Percentiles rank a stretch among this genome's conserved stretches.
Conservation (phyloP, 176 grass and related monocot genomes). For the Puccinellia tenuiflora region DNA sequence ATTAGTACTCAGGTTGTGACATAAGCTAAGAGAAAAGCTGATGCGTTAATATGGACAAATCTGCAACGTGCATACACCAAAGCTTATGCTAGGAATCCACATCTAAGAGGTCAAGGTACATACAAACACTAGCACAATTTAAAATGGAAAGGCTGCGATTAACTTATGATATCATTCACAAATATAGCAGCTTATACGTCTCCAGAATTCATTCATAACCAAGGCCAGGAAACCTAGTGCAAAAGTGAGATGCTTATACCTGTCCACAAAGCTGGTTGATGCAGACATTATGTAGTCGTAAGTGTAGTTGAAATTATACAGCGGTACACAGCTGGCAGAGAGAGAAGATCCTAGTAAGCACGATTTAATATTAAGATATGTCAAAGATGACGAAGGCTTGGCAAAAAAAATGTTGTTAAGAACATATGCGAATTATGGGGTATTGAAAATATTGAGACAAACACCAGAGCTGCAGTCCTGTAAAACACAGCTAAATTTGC, state of each 20-base stretch:
- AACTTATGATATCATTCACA: slow-evolving; percentile 5
- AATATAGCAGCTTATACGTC: neutral
- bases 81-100: neutral
- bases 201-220: slow-evolving; percentile 7
- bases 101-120: neutral
- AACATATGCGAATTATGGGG: neutral
- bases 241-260: slow-evolving; percentile 46
- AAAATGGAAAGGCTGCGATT: neutral
- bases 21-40: slow-evolving; percentile 12
- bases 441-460: neutral
- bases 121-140: neutral
- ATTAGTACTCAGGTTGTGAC: slow-evolving; percentile 11
- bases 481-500: neutral
- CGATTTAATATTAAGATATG: slow-evolving; percentile 24
- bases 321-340: slow-evolving; percentile 80
- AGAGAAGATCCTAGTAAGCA: slow-evolving; percentile 51
- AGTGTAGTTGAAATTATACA: slow-evolving; percentile 97
- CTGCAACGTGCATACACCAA: neutral
- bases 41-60: slow-evolving; percentile 9
- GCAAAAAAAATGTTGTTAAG: neutral
- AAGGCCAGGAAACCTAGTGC: neutral
- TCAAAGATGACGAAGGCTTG: neutral
- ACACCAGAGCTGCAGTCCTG: neutral
- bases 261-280: slow-evolving; percentile 91
- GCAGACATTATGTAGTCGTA: slow-evolving; percentile 97